phyloP scores from a whole-genome alignment of 768 basidiomycete species.

The Bullera alba region DNA sequence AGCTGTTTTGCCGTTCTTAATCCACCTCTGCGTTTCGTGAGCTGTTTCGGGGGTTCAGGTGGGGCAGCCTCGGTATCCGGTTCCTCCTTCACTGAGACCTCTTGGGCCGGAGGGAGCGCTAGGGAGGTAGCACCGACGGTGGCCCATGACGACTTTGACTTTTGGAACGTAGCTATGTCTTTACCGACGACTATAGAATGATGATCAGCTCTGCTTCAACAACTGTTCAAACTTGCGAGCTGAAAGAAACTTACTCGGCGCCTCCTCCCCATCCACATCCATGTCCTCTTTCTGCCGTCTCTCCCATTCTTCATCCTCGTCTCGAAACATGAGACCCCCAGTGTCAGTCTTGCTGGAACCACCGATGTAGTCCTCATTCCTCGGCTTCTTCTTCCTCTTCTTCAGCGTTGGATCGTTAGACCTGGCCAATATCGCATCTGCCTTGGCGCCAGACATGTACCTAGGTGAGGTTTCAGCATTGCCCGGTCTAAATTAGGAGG shows the following conservation, averaged over 20 bases:
- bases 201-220: conserved; percentile 2
- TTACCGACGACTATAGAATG: conserved; percentile 30
- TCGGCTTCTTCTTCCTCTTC: conserved; percentile 61
- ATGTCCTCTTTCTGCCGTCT: conserved; percentile 30
- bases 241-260: conserved; percentile 45
- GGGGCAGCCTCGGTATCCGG: background rate
- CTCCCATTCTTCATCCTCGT: conserved; percentile 46
- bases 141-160: conserved; percentile 36
- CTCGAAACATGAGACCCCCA: conserved; percentile 35
- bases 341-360: conserved; percentile 13
- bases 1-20: conserved; percentile 70
- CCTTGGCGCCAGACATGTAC: conserved; percentile 95
- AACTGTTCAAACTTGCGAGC: no score
- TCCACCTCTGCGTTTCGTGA: conserved; percentile 55
- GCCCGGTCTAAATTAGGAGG: background rate
- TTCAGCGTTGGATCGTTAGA: conserved; percentile 45
- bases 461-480: conserved; percentile 6
- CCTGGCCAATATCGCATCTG: conserved; percentile 82
- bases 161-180: conserved; percentile 34
- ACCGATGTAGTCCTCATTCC: conserved; percentile 47
- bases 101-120: conserved; percentile 3
- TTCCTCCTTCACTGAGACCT: conserved; percentile 36
- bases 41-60: conserved; percentile 10
- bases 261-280: conserved; percentile 39
- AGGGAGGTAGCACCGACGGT: conserved; percentile 18